These are phyloP conservation scores for Rosa multiflora DNA, from an alignment of 306 rosid genomes.

Conservation along the genomic window DNA sequence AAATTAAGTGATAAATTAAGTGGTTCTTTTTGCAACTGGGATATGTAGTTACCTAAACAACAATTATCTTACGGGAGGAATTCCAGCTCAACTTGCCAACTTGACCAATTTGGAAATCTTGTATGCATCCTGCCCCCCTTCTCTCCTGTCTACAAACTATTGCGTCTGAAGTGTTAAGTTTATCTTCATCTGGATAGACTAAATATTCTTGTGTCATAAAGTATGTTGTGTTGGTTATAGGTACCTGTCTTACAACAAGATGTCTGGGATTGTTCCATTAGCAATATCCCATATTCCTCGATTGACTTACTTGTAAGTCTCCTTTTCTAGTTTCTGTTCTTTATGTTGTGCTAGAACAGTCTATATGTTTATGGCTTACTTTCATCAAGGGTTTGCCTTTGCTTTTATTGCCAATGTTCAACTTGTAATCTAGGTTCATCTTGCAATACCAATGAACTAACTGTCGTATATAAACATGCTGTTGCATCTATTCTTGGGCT, in stretches of 20 bases:
- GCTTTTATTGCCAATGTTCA: background rate
- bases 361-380: slow-evolving; percentile 1
- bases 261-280: slow-evolving; percentile 88
- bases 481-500: background rate
- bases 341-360: slow-evolving; percentile 15
- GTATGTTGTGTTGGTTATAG: slow-evolving; percentile 38
- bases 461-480: background rate
- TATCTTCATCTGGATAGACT: background rate
- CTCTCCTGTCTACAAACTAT: background rate
- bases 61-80: slow-evolving; percentile 92
- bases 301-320: slow-evolving; percentile 88
- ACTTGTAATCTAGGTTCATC: background rate
- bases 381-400: background rate
- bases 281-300: slow-evolving; percentile 78
- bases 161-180: background rate
- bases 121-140: slow-evolving; percentile 44
- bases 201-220: background rate
- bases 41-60: slow-evolving; percentile 76
- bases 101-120: slow-evolving; percentile 89
- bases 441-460: background rate
- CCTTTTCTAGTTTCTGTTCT: background rate
- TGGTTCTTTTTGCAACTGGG: slow-evolving; percentile 17
- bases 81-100: slow-evolving; percentile 94
- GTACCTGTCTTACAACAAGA: slow-evolving; percentile 91
- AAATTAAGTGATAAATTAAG: slow-evolving; percentile 10